Conservation (phyloP, 2,329 filamentous ascomycete genomes). For the Penicillium crustosum region DNA sequence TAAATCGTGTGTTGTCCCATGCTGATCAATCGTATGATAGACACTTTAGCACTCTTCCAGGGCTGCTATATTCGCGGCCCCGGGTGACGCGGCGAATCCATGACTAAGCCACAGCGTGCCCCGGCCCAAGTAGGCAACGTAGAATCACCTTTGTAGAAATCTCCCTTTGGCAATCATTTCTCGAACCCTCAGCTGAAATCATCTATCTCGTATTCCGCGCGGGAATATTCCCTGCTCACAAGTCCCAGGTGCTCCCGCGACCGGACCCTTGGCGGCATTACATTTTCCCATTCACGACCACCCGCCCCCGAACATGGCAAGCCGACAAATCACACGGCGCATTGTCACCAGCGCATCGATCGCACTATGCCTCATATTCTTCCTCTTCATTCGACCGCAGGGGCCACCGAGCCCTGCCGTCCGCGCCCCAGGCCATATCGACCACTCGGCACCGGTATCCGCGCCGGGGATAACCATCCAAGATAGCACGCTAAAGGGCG, state of each 20-base stretch:
- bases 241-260: background rate
- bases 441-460: conserved; percentile 28
- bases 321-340: conserved; percentile 39
- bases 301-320: conserved; percentile 30
- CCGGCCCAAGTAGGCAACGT: background rate
- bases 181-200: background rate
- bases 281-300: background rate
- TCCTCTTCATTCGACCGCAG: conserved; percentile 40
- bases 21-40: background rate
- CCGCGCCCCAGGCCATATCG: conserved; percentile 44
- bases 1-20: background rate
- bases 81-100: background rate
- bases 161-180: background rate
- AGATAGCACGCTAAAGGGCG: conserved; percentile 44
- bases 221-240: background rate
- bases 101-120: conserved; percentile 16
- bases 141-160: background rate
- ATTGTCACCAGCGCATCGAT: conserved; percentile 36
- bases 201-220: background rate
- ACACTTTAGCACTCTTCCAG: background rate
- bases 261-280: conserved; percentile 4
- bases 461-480: conserved; percentile 25
- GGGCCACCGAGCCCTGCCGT: conserved; percentile 40
- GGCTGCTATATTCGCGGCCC: background rate
- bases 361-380: conserved; percentile 37